Percentiles rank a stretch among this genome's conserved stretches.
Conservation (phyloP, 495 filamentous ascomycete genomes). For the Neurospora intermedia region DNA sequence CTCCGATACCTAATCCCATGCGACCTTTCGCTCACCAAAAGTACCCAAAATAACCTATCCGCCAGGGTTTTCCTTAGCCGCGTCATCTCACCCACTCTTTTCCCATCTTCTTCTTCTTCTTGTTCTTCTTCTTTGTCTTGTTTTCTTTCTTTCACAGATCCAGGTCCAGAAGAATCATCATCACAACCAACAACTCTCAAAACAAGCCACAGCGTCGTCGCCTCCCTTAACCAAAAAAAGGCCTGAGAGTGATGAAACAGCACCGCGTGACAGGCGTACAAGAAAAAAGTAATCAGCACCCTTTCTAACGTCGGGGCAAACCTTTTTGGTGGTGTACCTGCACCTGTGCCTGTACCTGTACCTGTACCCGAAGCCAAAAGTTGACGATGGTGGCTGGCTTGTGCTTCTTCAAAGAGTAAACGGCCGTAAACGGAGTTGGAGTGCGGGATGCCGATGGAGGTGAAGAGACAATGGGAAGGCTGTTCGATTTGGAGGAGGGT, state of each 20-base stretch:
- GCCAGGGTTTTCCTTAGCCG: background rate
- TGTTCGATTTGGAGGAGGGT: conserved; percentile 26
- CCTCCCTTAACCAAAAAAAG: conserved; percentile 52
- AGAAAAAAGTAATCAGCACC: conserved; percentile 58
- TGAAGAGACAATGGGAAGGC: conserved; percentile 5
- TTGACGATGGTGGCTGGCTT: conserved; percentile 12
- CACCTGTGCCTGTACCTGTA: background rate
- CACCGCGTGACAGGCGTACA: conserved; percentile 60
- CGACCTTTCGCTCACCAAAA: conserved; percentile 54
- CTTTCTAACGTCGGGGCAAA: conserved; percentile 43
- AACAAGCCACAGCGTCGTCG: conserved; percentile 42
- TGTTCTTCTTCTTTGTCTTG: conserved; percentile 12
- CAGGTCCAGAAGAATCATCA: background rate
- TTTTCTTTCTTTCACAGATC: conserved; percentile 2
- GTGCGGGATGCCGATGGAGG: conserved; percentile 4
- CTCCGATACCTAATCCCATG: conserved; percentile 64
- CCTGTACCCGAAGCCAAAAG: background rate
- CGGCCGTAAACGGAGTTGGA: conserved; percentile 19
- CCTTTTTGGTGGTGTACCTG: background rate
- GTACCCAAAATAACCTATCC: conserved; percentile 47
- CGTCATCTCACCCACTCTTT: conserved; percentile 6
- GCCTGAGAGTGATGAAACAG: conserved; percentile 50
- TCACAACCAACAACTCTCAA: conserved; percentile 23
- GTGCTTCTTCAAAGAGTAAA: conserved; percentile 19
- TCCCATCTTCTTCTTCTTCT: conserved; percentile 9